Base-by-base conservation (phyloP, 768 basidiomycete genomes). In the Boletus coccyginus region DNA sequence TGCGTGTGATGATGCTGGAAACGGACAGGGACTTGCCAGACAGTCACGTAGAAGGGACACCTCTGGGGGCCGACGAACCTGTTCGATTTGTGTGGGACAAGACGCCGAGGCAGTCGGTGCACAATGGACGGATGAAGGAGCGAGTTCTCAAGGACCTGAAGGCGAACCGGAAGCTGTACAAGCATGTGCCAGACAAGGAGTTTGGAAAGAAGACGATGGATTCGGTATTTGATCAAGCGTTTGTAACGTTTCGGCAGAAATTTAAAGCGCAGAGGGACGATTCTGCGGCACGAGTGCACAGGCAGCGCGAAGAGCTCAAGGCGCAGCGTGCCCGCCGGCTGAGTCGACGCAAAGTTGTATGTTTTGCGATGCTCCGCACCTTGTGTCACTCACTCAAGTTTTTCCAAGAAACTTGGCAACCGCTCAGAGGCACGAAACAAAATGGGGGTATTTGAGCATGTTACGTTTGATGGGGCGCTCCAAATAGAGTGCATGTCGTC, bases 51-150 rank as follows among this genome's bases (percentile, higher is more conserved):
- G 88, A 90, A 63, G 85, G 82, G 16, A 73, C 68, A 12, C 62
- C 71, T 4, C 62, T 84, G 1, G 73, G 70, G 3, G 63, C 74
- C 12, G 66, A 75, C 21, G 79, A 84, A n/a, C 81, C 87, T 1
- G 75, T 90, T 14, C 84, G 88, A 19, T 90, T 90, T 60, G 84
- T 89, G 5, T 91, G 89, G 89, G 83, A 86, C 58, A 88, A 88
- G 67, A 91, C 89, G 3, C 75, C 81, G 12, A 87, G 84, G 57
- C 86, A 90, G 62, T 90, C 88, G 1, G 78, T 83, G 19, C 88
- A 90, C 63, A 91, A 91, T 56, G 75, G 78, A 11, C 78, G 80
- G 14, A 90, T 90, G 88, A 90, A 86, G 72, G 70, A 76, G 16
- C 82, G 84, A 10, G 68, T 89, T 9, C 66, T 90, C 21, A 74